A percentile compares a stretch with the other conserved stretches of the same genome.
Conservation (phyloP, 495 filamentous ascomycete genomes). For the Aspergillus funiculosus region DNA sequence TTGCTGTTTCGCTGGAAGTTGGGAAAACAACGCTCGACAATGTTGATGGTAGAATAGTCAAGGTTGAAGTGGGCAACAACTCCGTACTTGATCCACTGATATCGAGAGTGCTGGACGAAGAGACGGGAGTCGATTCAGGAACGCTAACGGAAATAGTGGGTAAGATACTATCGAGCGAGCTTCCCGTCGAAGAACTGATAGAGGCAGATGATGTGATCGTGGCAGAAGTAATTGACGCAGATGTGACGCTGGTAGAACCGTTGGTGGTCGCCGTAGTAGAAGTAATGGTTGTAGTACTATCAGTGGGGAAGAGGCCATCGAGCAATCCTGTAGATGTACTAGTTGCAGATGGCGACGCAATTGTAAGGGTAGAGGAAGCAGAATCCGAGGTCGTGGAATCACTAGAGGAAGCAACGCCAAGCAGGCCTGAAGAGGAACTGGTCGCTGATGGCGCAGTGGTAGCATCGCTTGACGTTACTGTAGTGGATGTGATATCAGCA, state of each 20-base stretch:
- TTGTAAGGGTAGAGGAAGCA: slow-evolving; percentile 3
- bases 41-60: slow-evolving; percentile 2
- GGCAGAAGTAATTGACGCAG: not conserved
- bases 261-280: not conserved
- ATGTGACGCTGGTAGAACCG: not conserved
- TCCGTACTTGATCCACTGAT: slow-evolving; percentile 10
- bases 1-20: not conserved
- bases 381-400: not conserved
- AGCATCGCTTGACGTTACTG: not conserved
- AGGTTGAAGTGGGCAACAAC: slow-evolving; percentile 1
- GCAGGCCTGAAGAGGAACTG: no score
- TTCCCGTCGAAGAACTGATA: no score
- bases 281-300: not conserved
- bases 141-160: slow-evolving; percentile 27
- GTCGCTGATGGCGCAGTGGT: not conserved
- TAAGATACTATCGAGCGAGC: slow-evolving; percentile 3
- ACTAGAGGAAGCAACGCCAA: no score
- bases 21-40: slow-evolving; percentile 14
- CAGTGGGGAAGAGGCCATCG: not conserved
- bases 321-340: slow-evolving; percentile 4
- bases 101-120: slow-evolving; percentile 8
- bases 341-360: slow-evolving; percentile 2
- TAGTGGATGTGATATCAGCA: not conserved
- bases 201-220: no score
- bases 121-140: slow-evolving; percentile 18